Evolutionary conservation across 2,329 filamentous ascomycete species (phyloP), one percentile per base, ranked within the genome.

Genomic region (Epichloe hybrida): DNA sequence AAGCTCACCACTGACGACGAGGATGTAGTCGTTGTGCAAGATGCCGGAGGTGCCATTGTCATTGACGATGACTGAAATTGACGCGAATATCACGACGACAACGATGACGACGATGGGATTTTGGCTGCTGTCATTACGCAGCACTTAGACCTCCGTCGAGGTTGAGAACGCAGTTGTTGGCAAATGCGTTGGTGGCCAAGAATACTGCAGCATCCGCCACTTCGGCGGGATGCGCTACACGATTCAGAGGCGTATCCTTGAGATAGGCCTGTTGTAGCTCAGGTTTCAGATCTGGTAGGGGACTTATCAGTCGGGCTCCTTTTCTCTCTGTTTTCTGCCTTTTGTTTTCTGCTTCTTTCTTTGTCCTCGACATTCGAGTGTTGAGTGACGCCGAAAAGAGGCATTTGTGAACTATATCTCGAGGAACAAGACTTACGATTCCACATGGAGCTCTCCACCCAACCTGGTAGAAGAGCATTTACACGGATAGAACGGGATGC

Each of bases 151-250:
- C 89, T 15, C 89, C 89, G 66, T 95, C 89, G 31, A 95, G 73
- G 64, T 90, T 93, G 48, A 95, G 72, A 48, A 90, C 75, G 64
- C 87, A 93, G 57, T 94, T 94, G 64, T 91, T 91, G 51, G 88
- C 86, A 67, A 91, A 95, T 55, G 78, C 71, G 65, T 93, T 95
- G 45, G 75, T 75, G 34, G 80, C 84, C 15, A 95, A 74, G 64
- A 94, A 95, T 31, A 84, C 62, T 45, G 84, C 86, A 50, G 88
- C 88, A 61, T 90, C 81, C n/a, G 88, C 88, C 35, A 94, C 79
- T 64, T 95, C 88, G 27, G 78, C 72, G 7, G 77, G 71, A 36
- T 70, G 68, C 15, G 86, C 88, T 55, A 91, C 80, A 34, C 88
- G 80, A 78, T 59, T 58, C 3, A 65, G 62, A 1, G 87, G 87